Base-by-base conservation (phyloP, 495 filamentous ascomycete species). In the Cryomyces minteri region DNA sequence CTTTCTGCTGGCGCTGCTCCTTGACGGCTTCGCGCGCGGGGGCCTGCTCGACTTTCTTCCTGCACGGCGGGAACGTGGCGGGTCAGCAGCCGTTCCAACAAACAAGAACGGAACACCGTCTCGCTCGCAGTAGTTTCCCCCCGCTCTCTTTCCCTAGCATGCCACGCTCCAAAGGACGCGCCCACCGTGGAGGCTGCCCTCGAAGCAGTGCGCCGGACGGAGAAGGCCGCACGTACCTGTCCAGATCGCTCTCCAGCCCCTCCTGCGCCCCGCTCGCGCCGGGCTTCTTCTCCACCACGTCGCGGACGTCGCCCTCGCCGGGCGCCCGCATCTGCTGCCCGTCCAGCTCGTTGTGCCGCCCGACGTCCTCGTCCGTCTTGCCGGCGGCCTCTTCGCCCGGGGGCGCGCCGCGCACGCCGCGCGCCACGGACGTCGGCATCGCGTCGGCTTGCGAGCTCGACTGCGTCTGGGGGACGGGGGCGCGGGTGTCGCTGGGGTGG, bases 41-140 rank as follows among this genome's bases (percentile, higher is more conserved):
- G 28, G 52, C 48, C 41, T 67, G 64, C 52, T 65, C 64, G 6
- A 56, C 62, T 47, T 66, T 67, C 58, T 67, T 67, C 43, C 62
- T 61, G 45, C 14, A 54, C 9, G 31, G 8, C 18, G 4, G 41
- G 18, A 25, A 25, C 18, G 18, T 25, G 18, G 18, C 18, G 18
- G 18, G 18, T 25, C 18, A 25, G 18, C 18, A 25, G 18, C 1
- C 18, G 51, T 43, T 43, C 1, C 33, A 29, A 29, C 5, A 12
- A 25, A 25, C 18, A 25, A 2, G 2, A 4, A 38, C 33, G 40
- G 28, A 41, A 42, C 4, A 43, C 31, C 7, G 12, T 11, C 8
- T 31, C 5, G 0, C 18, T 1, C 33, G 14, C 30, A 14, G 5
- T 36, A 33, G 34, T 37, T 28, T 38, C 31, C 34, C 33, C 5